These are phyloP conservation scores for slime mould (Dictyostelium discoideum) DNA, from an alignment of 78 protist species.

Conservation along the genomic window DNA sequence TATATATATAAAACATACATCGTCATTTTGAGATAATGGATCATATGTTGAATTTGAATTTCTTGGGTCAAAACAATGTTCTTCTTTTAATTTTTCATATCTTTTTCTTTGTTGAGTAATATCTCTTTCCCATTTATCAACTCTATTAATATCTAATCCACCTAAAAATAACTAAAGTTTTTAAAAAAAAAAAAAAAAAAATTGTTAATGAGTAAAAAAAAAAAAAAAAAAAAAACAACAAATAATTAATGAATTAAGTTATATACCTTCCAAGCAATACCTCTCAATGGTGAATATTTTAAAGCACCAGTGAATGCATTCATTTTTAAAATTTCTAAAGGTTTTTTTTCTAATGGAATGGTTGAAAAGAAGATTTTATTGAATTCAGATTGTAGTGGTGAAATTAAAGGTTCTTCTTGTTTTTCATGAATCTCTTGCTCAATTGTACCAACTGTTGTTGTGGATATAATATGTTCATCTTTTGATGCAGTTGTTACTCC, in stretches of 20 bases:
- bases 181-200: neutral
- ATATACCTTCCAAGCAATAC: slow-evolving; percentile 68
- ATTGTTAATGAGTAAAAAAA: no score
- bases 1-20: slow-evolving; percentile 1
- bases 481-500: neutral
- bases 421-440: neutral
- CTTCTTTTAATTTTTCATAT: slow-evolving; percentile 28
- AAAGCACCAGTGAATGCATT: slow-evolving; percentile 53
- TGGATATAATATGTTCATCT: neutral
- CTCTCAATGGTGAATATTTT: slow-evolving; percentile 33
- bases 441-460: neutral
- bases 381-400: slow-evolving; percentile 2
- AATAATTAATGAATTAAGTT: neutral
- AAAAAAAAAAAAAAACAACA: neutral
- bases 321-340: slow-evolving; percentile 45
- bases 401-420: neutral
- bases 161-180: slow-evolving; percentile 50
- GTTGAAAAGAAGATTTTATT: slow-evolving; percentile 17
- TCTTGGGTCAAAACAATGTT: slow-evolving; percentile 62
- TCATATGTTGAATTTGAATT: slow-evolving; percentile 8
- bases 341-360: slow-evolving; percentile 29
- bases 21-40: slow-evolving; percentile 58
- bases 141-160: slow-evolving; percentile 15
- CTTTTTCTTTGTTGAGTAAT: slow-evolving; percentile 16
- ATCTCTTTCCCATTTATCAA: slow-evolving; percentile 32